Percentiles rank a stretch among this genome's conserved stretches.
Evolutionary conservation across 768 basidiomycete genomes (phyloP).

Genomic region (Filobasidium wieringae): DNA sequence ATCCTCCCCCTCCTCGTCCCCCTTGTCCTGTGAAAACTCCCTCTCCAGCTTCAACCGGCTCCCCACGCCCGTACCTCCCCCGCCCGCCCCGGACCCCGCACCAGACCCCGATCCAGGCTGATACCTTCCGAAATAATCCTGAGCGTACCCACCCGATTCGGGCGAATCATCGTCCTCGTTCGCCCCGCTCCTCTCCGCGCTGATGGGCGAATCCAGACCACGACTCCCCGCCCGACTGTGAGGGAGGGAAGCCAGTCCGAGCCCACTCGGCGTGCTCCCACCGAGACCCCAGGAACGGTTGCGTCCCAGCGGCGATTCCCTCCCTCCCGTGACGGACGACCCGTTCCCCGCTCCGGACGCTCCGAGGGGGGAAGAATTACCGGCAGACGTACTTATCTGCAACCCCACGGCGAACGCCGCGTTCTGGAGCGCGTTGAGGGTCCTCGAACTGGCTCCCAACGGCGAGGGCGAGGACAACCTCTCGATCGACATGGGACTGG

Average conservation of each 20-base stretch:
- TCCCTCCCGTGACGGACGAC: too few relatives aligned
- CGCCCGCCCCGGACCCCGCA: background rate
- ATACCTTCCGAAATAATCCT: slow-evolving; percentile 1
- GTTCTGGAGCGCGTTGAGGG: background rate
- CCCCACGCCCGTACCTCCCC: background rate
- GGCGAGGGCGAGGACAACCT: background rate
- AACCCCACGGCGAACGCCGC: background rate
- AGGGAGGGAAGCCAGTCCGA: background rate
- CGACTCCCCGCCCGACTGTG: slow-evolving; percentile 4
- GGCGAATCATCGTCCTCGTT: slow-evolving; percentile 8
- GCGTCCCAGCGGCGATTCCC: background rate
- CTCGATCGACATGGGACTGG: background rate
- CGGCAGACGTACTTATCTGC: background rate
- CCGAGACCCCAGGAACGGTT: background rate
- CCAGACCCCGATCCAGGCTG: background rate
- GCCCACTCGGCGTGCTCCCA: background rate
- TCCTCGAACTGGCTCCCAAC: background rate
- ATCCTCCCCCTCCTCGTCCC: background rate
- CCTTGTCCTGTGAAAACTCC: background rate
- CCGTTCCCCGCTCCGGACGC: background rate
- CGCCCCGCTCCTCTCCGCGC: slow-evolving; percentile 11
- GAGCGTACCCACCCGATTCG: background rate
- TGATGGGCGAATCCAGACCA: slow-evolving; percentile 14
- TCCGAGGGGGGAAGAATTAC: background rate
- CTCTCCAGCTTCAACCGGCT: background rate